Evolutionary conservation across 1,139 yeast genomes (phyloP), one percentile per base, ranked within the genome.

Genomic region (Kodamaea anthophila): DNA sequence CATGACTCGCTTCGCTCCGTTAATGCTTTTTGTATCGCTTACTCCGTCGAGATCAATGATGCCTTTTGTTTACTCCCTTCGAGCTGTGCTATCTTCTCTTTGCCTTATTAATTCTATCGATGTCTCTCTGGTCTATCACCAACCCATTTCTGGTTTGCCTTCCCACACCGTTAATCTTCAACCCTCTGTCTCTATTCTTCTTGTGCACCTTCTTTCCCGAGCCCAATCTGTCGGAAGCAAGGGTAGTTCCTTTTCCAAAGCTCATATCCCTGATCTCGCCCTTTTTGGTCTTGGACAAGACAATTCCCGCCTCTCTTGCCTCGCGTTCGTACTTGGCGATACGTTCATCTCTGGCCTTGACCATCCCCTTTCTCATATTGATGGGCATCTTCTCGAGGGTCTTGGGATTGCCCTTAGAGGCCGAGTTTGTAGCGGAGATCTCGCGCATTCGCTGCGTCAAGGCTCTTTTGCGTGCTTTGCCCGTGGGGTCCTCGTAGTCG

Each of bases 271-370:
- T 63, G 35, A 79, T 60, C 36, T 77, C 71, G 5, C 86, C 87
- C 53, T 75, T 77, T 44, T 65, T 69, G 12, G 69, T 74, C 46
- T 68, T 77, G 3, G 87, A 69, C 31, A 88, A 61, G 13, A 91
- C 71, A 36, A 88, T 84, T 6, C 97, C 97, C 2, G 94, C 94
- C 23, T 88, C 88, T 37, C 65, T 70, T 5, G 98, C 96, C 29
- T 84, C 87, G 34, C 69, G 60, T 49, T 84, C 94, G 47, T 68
- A 71, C 46, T 73, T 74, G 5, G 59, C 49, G 20, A 78, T 71
- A 38, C 74, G 71, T 13, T 59, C 53, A 24, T 67, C 55, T 31
- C 79, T 70, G 30, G 77, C 70, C 29, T 65, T 58, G 22, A 83
- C 63, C 80, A 88, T 81, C 2, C 95, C 95, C 48, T 82, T 83